phyloP scores from a whole-genome alignment of 2,329 filamentous ascomycete species.

The Trichoderma arundinaceum region DNA sequence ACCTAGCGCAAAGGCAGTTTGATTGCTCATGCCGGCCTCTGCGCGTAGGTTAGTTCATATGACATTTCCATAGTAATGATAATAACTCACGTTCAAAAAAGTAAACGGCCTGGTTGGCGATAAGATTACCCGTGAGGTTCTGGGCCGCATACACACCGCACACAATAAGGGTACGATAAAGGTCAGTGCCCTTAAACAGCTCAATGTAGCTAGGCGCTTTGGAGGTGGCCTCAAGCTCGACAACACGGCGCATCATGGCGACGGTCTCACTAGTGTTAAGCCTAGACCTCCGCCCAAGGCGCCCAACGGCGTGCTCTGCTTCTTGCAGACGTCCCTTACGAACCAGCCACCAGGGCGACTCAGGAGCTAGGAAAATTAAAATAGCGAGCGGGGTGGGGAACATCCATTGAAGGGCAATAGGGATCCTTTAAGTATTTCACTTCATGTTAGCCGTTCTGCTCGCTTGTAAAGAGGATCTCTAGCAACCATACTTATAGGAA shows the following conservation, averaged over 20 bases:
- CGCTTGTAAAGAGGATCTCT: background rate
- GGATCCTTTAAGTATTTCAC: background rate
- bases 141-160: constrained; percentile 11
- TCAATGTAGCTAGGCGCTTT: constrained; percentile 6
- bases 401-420: constrained; percentile 14
- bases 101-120: constrained; percentile 12
- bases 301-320: constrained; percentile 12
- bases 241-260: constrained; percentile 15
- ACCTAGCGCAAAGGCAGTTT: constrained; percentile 9
- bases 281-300: constrained; percentile 7
- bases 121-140: constrained; percentile 17
- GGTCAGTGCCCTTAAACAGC: constrained; percentile 6
- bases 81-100: constrained; percentile 10
- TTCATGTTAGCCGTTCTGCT: background rate
- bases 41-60: background rate
- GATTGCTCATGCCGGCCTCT: constrained; percentile 12
- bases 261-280: constrained; percentile 6
- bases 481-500: constrained; percentile 1
- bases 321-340: constrained; percentile 18
- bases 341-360: constrained; percentile 13
- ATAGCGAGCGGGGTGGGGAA: constrained; percentile 9
- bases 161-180: constrained; percentile 15
- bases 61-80: background rate
- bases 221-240: constrained; percentile 12
- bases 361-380: constrained; percentile 1